Base-by-base conservation (phyloP, 306 rosid species). In the Ammopiptanthus mongolicus region DNA sequence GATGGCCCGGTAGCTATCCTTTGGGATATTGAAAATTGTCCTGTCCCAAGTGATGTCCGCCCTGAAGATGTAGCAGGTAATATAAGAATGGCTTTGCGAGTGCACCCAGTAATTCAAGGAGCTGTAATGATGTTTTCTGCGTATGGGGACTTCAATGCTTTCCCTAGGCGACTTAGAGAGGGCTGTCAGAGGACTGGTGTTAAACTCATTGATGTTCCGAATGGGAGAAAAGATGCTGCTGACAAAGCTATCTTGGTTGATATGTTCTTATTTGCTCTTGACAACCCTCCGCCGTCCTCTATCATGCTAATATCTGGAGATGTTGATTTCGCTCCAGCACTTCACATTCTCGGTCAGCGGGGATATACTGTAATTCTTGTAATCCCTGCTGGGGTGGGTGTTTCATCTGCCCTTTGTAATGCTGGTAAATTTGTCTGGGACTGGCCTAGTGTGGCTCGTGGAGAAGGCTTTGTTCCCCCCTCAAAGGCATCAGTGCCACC, bases 151-250 rank as follows among this genome's bases (percentile, higher is more conserved):
- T 95, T 95, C 81, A 92, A 90, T 80, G 83, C 91, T 80, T 95
- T 95, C 88, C 93, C 99, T 25, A 84, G 91, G 81, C 84, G 99
- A 19, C 87, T 95, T 44, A 88, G 99, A 17, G 99, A 89, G 81
- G 99, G 99, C 51, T 95, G 99, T 77, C 99, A 92, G 82, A 89
- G 97, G 88, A 95, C 99, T 28, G 99, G 97, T 67, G 98, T 95
- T 47, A 92, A 86, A 72, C 97, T 95, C 23, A 63, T 90, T 69
- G 99, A 95, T 68, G 99, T 95, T 79, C 99, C 99, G 46, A 95
- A 92, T 63, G 99, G 99, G 80, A 87, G 99, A 83, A 95, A 95
- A 80, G 98, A 92, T 83, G 97, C 99, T 69, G 98, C 99, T 5
- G 99, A 95, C 78, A 92, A 95, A 87, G 99, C 99, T 56, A 95